Evolutionary conservation across 129 eudicot genomes (phyloP), one percentile per base, ranked within the genome.

Genomic region (Ambrosia trifida): DNA sequence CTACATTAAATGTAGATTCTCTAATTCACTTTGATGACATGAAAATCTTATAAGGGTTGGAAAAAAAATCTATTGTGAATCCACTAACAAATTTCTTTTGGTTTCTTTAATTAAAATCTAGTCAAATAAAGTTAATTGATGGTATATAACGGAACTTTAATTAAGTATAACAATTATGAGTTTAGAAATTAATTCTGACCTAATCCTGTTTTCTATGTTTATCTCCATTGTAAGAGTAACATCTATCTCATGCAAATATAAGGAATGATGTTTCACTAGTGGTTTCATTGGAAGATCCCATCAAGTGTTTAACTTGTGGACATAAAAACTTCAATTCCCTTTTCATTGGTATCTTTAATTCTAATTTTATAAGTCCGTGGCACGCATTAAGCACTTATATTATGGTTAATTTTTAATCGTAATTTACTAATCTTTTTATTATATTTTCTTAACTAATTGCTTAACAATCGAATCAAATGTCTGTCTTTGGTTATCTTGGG

Each of bases 231-330:
- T 54, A 7, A 7, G 61, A 54, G 61, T 18, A 54, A 18, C 61
- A 10, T 54, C 61, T 19, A 54, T 54, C 33, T 54, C 61, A 54
- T 57, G 62, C 28, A 24, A 24, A 10, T 57, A 24, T 11, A 57
- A 24, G 16, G 38, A 57, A 57, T 24, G 16, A 28, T 57, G 14
- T 54, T 16, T 57, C 43, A 20, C 2, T 41, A 71, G 76, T 71
- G 67, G 56, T 57, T 35, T 71, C 76, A 70, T 43, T 6, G 66
- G 18, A 7, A 71, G 67, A 71, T 71, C 67, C 75, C 76, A 71
- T 41, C 38, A 53, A 4, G 44, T 57, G 41, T 54, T 57, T 13
- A 68, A 56, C 56, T 71, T 57, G 76, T 71, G 67, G 76, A 24
- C 56, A 43, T 30, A 14, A 71, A 12, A 61, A 20, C 14, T 3